A percentile compares a stretch with the other conserved stretches of the same genome.
Conservation (phyloP, 768 basidiomycete species). For the Boletus patriciae region DNA sequence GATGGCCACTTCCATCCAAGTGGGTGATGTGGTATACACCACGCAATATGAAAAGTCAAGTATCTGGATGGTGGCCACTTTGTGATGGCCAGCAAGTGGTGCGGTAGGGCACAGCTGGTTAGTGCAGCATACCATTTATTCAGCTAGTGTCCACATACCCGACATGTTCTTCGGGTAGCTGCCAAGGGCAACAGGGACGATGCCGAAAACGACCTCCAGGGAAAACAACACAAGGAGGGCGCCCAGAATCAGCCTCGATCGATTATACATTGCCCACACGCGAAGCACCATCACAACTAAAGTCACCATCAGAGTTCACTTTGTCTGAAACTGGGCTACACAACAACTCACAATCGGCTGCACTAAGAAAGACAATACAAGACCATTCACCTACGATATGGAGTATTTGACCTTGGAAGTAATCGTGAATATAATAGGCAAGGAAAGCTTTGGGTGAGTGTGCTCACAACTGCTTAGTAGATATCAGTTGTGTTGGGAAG, state of each 20-base stretch:
- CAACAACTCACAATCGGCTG: slow-evolving; percentile 3
- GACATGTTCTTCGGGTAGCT: background rate
- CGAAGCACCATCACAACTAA: background rate
- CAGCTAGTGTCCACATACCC: background rate
- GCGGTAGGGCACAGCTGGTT: background rate
- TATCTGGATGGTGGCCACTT: background rate
- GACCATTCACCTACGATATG: background rate
- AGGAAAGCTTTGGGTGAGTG: too few species aligned
- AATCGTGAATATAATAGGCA: background rate
- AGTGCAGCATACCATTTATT: too few species aligned
- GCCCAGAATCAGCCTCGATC: background rate
- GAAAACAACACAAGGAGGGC: background rate
- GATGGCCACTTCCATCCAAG: background rate
- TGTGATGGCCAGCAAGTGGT: too few species aligned
- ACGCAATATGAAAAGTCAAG: background rate
- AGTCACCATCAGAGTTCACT: background rate
- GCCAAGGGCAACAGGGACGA: background rate
- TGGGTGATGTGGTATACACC: too few species aligned
- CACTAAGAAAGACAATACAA: background rate
- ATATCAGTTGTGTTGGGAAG: background rate
- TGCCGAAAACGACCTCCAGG: background rate
- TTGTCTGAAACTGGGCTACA: background rate
- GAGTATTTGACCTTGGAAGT: background rate
- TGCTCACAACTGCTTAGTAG: background rate
- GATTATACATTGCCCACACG: background rate